Evolutionary conservation across 208 protist genomes (phyloP).

Genomic region (Strigomonas culicis): DNA sequence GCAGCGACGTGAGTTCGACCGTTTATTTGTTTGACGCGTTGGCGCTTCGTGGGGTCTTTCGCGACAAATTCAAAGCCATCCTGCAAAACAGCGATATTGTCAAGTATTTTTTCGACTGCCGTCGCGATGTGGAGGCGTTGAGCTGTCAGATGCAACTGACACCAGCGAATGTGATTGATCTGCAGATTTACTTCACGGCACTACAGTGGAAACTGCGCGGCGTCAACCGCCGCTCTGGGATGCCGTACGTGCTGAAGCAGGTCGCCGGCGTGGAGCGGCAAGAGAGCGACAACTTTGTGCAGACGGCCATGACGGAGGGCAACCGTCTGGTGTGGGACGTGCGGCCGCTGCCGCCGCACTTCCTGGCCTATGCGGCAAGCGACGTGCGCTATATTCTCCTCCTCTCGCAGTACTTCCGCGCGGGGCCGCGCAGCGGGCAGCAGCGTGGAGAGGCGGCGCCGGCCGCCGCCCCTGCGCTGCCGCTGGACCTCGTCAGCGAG

Average conservation of each 20-base stretch:
- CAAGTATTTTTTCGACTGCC: constrained; percentile 89
- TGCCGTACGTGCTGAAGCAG: constrained; percentile 80
- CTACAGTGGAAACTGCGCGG: constrained; percentile 82
- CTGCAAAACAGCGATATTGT: constrained; percentile 36
- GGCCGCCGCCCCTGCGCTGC: constrained; percentile 1
- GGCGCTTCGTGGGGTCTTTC: constrained; percentile 33
- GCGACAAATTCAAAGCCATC: constrained; percentile 28
- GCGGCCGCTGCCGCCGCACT: constrained; percentile 80
- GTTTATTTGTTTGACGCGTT: constrained; percentile 88
- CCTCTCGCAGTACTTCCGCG: constrained; percentile 31
- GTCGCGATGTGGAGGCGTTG: constrained; percentile 86
- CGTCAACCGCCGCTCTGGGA: constrained; percentile 75
- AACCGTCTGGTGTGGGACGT: constrained; percentile 87
- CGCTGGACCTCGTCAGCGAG: constrained; percentile 10
- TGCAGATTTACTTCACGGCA: constrained; percentile 84
- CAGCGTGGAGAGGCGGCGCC: too few species aligned
- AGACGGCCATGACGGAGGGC: constrained; percentile 80
- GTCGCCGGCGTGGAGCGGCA: constrained; percentile 61
- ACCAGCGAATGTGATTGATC: constrained; percentile 58
- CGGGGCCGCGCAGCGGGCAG: background rate
- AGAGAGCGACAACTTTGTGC: constrained; percentile 74
- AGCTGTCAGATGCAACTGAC: constrained; percentile 70
- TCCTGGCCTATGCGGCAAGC: constrained; percentile 85
- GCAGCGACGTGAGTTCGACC: constrained; percentile 39
- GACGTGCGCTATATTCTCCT: constrained; percentile 88